Percentiles rank a stretch among this genome's conserved stretches.
phyloP scores from a whole-genome alignment of 1,284 basidiomycete species.

The Moesziomyces aphidis region DNA sequence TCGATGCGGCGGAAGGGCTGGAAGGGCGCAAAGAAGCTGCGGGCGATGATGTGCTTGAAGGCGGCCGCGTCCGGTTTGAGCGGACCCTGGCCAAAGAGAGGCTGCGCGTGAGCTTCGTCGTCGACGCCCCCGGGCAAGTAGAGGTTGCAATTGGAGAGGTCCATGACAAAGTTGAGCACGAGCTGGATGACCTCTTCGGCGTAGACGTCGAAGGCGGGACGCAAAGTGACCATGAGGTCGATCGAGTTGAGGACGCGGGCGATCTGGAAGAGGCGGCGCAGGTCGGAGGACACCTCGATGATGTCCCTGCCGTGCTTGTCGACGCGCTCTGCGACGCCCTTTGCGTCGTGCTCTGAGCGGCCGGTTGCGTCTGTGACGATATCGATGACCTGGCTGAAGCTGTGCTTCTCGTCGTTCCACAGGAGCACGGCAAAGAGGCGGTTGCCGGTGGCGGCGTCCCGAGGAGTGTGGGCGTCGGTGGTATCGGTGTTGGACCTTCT shows the following conservation, averaged over 20 bases:
- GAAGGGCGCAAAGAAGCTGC: constrained; percentile 54
- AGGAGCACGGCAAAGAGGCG: constrained; percentile 82
- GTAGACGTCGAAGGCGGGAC: constrained; percentile 88
- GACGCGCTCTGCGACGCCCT: constrained; percentile 76
- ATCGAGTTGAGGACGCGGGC: constrained; percentile 86
- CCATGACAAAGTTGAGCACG: constrained; percentile 58
- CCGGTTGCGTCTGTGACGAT: constrained; percentile 67
- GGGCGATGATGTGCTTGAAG: constrained; percentile 54
- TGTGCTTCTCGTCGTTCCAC: constrained; percentile 99
- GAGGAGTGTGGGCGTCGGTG: constrained; percentile 9
- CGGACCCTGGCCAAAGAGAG: constrained; percentile 14
- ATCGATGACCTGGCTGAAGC: constrained; percentile 87
- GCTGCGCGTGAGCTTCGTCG: background rate
- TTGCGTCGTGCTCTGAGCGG: constrained; percentile 69
- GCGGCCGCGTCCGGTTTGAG: constrained; percentile 51
- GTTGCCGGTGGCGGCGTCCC: constrained; percentile 13
- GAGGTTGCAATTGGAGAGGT: constrained; percentile 59
- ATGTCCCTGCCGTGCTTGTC: constrained; percentile 86
- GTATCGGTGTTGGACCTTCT: constrained; percentile 17
- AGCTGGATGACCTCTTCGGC: constrained; percentile 82
- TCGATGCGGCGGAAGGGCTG: constrained; percentile 33
- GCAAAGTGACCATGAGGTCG: constrained; percentile 90
- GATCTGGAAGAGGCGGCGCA: constrained; percentile 79
- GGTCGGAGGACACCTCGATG: constrained; percentile 80
- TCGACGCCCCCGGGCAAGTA: constrained; percentile 27